These are phyloP conservation scores for Collybiopsis confluens DNA, from an alignment of 768 basidiomycete genomes.

Conservation along the genomic window DNA sequence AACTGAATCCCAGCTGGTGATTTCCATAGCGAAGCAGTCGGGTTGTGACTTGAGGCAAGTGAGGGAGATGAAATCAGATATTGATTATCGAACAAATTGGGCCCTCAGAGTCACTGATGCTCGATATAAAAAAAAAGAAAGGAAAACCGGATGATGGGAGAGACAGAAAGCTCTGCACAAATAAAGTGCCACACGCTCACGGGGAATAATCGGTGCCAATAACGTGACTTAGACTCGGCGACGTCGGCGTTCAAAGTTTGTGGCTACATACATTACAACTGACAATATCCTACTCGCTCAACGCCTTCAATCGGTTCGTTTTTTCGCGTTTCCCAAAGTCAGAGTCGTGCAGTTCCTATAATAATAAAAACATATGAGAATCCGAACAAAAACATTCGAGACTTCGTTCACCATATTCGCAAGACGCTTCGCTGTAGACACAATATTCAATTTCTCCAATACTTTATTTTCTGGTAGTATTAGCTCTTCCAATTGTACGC, in stretches of 20 bases:
- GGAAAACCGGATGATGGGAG: conserved; percentile 11
- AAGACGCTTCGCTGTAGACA: conserved; percentile 89
- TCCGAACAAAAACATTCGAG: not conserved
- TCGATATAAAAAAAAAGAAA: not conserved
- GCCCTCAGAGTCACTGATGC: too few species aligned
- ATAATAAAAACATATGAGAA: not conserved
- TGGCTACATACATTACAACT: too few species aligned
- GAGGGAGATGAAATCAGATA: too few species aligned
- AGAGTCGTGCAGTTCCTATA: conserved; percentile 81
- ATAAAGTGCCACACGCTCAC: not conserved
- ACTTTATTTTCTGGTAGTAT: conserved; percentile 75
- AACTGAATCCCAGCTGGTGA: conserved; percentile 57
- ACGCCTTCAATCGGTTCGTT: conserved; percentile 66
- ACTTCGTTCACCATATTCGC: conserved; percentile 81
- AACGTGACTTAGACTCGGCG: too few species aligned
- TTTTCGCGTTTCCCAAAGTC: conserved; percentile 88
- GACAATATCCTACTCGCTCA: not conserved
- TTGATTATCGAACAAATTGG: too few species aligned
- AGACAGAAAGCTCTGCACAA: not conserved
- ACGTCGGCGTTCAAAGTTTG: too few species aligned
- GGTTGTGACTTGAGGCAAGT: not conserved
- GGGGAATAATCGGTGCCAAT: too few species aligned
- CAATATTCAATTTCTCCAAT: conserved; percentile 77
- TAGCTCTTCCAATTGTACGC: conserved; percentile 74
- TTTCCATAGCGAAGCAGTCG: conserved; percentile 28